phyloP scores from a whole-genome alignment of 192 early-diverging fungal species.

The Phlyctochytrium bullatum region DNA sequence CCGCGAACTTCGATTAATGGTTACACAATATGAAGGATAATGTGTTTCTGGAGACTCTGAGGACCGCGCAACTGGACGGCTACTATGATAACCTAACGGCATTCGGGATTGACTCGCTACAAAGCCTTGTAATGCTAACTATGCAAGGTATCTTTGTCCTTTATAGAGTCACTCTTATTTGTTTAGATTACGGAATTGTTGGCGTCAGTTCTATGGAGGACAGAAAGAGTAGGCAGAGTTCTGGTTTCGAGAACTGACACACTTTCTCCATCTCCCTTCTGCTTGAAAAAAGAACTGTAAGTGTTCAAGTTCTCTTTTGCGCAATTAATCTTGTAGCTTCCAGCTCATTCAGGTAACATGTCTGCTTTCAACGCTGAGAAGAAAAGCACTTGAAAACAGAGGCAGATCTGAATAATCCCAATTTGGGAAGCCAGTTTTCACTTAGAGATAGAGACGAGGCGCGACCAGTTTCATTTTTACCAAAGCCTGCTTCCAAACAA shows the following conservation, averaged over 20 bases:
- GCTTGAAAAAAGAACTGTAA: conserved; percentile 39
- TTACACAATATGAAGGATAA: no score
- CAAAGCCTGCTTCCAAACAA: conserved; percentile 14
- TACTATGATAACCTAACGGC: conserved; percentile 57
- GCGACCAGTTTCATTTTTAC: conserved; percentile 24
- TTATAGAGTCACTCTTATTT: neutral
- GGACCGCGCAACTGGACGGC: conserved; percentile 58
- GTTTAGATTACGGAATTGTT: conserved; percentile 47
- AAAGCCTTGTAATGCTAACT: conserved; percentile 67
- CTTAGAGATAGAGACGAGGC: conserved; percentile 22
- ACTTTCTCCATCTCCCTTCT: neutral
- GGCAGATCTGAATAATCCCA: conserved; percentile 19
- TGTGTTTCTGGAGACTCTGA: conserved; percentile 61
- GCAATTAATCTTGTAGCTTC: conserved; percentile 35
- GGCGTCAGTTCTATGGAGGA: conserved; percentile 56
- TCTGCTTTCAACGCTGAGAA: neutral
- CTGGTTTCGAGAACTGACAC: neutral
- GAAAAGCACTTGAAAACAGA: conserved; percentile 25
- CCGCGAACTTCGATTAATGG: no score
- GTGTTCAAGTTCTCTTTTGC: conserved; percentile 5
- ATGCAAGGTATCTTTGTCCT: conserved; percentile 65
- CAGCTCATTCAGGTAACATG: conserved; percentile 48
- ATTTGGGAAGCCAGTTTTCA: conserved; percentile 6
- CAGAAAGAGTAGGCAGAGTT: conserved; percentile 48
- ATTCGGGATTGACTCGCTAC: conserved; percentile 51